phyloP scores from a whole-genome alignment of 495 filamentous ascomycete genomes.

The Glarea lozoyensis region DNA sequence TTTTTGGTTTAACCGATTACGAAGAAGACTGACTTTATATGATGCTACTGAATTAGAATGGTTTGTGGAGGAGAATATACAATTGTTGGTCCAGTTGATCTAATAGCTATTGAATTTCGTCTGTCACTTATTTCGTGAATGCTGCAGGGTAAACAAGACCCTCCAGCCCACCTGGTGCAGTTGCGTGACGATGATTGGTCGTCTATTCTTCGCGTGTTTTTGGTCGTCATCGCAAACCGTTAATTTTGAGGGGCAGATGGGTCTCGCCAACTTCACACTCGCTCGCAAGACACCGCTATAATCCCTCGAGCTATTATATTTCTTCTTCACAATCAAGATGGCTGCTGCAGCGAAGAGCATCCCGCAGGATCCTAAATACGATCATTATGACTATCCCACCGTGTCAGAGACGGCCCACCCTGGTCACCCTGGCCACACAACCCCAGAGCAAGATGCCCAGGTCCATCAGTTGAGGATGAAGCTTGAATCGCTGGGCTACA shows the following conservation, averaged over 20 bases:
- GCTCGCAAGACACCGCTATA: constrained; percentile 2
- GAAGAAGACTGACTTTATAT: too few relatives aligned
- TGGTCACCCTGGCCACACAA: constrained; percentile 88
- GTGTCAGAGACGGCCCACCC: constrained; percentile 55
- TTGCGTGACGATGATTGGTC: too few relatives aligned
- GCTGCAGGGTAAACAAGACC: too few relatives aligned
- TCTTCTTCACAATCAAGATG: constrained; percentile 10
- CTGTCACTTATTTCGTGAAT: too few relatives aligned
- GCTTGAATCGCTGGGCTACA: constrained; percentile 80
- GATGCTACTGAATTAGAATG: too few relatives aligned
- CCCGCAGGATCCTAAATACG: constrained; percentile 80
- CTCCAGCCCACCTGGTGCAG: too few relatives aligned
- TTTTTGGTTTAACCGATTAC: too few relatives aligned
- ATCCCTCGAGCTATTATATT: constrained; percentile 3
- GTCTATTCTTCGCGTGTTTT: too few relatives aligned
- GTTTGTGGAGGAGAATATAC: too few relatives aligned
- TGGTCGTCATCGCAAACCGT: too few relatives aligned
- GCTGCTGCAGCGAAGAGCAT: constrained; percentile 28
- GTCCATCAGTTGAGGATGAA: constrained; percentile 74
- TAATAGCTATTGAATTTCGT: too few relatives aligned
- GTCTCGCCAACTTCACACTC: background rate
- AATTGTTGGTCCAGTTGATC: too few relatives aligned
- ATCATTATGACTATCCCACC: constrained; percentile 89
- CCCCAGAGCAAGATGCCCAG: constrained; percentile 79
- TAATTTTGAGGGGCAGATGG: background rate